Percentiles rank a stretch among this genome's conserved stretches.
Evolutionary conservation across 306 rosid species (phyloP).

Genomic region (Cercis canadensis): DNA sequence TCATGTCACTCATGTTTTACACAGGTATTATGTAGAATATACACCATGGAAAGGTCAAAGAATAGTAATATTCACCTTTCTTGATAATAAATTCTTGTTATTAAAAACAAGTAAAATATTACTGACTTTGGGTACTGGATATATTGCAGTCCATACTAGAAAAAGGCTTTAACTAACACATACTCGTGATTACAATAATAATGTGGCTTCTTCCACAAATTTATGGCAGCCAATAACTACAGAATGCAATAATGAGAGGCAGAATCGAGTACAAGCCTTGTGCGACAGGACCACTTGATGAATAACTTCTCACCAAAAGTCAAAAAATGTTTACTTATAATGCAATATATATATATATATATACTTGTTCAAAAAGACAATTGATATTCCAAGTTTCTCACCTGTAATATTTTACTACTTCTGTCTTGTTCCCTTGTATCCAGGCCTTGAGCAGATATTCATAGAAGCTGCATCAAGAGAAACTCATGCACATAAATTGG

Average conservation of each 20-base stretch:
- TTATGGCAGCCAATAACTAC: no score
- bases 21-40: not conserved
- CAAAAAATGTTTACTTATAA: no score
- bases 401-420: slow-evolving; percentile 57
- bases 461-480: slow-evolving; percentile 55
- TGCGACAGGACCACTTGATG: no score
- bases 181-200: no score
- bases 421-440: slow-evolving; percentile 75
- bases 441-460: slow-evolving; percentile 77
- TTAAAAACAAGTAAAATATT: no score
- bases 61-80: not conserved
- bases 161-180: no score
- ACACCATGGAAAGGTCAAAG: not conserved
- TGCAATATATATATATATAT: not conserved
- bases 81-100: not conserved
- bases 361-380: slow-evolving; percentile 4
- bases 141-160: no score
- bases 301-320: no score
- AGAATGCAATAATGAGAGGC: no score
- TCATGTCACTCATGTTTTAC: slow-evolving; percentile 16
- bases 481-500: slow-evolving; percentile 27
- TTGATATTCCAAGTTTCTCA: slow-evolving; percentile 40
- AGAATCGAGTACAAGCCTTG: no score
- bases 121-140: no score
- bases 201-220: no score